phyloP scores from a whole-genome alignment of 1,139 yeast genomes.

The Diutina mesorugosa region DNA sequence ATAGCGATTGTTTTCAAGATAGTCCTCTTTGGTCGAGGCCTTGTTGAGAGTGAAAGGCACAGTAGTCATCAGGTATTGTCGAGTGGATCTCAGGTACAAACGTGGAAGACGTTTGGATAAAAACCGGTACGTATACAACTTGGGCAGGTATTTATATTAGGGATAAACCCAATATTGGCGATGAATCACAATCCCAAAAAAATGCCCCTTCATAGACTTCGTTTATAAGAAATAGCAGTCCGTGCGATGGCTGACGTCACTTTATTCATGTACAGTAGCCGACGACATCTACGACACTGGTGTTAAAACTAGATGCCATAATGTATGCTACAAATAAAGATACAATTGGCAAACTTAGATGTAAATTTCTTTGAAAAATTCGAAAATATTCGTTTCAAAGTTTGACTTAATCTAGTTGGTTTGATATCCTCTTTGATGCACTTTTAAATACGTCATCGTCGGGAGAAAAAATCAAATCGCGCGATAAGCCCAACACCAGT shows the following conservation, averaged over 20 bases:
- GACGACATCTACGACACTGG: not conserved
- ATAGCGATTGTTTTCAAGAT: conserved; percentile 51
- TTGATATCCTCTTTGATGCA: not conserved
- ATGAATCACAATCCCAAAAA: not conserved
- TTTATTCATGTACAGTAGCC: not conserved
- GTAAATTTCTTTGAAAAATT: no score
- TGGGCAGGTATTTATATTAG: not conserved
- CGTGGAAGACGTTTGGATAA: not conserved
- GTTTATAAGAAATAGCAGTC: not conserved
- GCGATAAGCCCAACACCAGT: not conserved
- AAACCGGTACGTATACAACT: not conserved
- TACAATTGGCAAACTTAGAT: no score
- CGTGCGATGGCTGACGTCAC: not conserved
- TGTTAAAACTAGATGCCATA: not conserved
- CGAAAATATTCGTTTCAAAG: not conserved
- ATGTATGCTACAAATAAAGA: no score
- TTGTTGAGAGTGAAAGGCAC: conserved; percentile 37
- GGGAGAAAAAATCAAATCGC: not conserved
- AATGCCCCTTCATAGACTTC: not conserved
- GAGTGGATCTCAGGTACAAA: not conserved
- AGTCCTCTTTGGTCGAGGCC: conserved; percentile 50
- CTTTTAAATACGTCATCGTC: not conserved
- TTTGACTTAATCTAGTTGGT: not conserved
- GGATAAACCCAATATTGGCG: not conserved
- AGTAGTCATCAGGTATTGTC: not conserved